Base-by-base conservation (phyloP, 2,329 filamentous ascomycete genomes). In the Stachybotrys chartarum region DNA sequence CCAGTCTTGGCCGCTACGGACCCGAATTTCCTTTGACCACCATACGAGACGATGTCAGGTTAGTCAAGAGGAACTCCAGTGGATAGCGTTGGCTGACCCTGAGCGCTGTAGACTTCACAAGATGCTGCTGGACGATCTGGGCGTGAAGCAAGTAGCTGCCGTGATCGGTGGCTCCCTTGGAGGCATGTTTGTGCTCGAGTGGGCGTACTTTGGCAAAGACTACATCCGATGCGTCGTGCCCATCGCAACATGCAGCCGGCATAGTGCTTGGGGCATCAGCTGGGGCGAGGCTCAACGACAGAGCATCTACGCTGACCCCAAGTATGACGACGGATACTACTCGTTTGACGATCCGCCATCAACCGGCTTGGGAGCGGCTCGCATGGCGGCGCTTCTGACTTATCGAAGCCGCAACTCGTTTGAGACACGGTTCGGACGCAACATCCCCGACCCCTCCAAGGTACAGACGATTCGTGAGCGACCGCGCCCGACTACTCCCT, bases 321-420 rank as follows among this genome's bases (percentile, higher is more conserved):
- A 97, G 75, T 99, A 99, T 71, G 91, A 97, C 59, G 92, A 97
- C 66, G 94, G 94, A 49, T 97, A 97, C 74, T 99, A 97, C 69
- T 66, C 84, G 1, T 95, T 94, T 64, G 81, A 88, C 35, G 91
- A 97, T 63, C 92, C 92, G 39, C 94, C 94, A 0, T 78, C 85
- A 0, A 88, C 91, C 1, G 94, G 94, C 1, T 82, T 99, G 2
- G 91, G 92, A 12, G 94, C 94, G 7, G 94, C 94, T 30, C 91
- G 94, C 65, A 99, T 99, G 94, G 91, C 92, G 56, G 94, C 94
- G 1, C 82, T 99, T 44, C 78, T 99, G 64, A 99, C 94, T 7
- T 99, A 99, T 74, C 86, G 94, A 62, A 97, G 91, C 69, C 89
- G 94, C 53, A 93, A 99, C 73, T 97, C 94, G 0, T 99, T 99